Evolutionary conservation across 306 rosid genomes (phyloP), one percentile per base, ranked within the genome.

Genomic region (Arachis stenosperma): DNA sequence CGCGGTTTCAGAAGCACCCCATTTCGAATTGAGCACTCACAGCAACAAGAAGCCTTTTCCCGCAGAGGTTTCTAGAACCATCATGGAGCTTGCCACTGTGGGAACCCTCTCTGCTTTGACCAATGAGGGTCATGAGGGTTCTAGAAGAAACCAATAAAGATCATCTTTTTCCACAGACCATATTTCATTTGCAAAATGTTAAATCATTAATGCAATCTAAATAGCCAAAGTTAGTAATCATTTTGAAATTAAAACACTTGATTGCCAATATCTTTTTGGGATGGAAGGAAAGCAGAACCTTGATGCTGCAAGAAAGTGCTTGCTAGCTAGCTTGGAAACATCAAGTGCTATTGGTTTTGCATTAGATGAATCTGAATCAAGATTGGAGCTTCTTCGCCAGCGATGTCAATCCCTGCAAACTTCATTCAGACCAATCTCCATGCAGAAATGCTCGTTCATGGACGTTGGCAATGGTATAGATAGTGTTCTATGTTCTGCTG

Each of bases 21-120:
- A 80, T 22, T 67, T 79, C 78, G 87, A 83, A 79, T 7, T 77
- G 65, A 75, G 70, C 79, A 69, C 43, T 79, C 63, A 67, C 4
- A 76, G 30, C 57, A 76, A 39, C 53, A 89, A 67, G 3, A 93
- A 84, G 85, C 96, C 96, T 2, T 81, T 78, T 13, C 94, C 97
- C 0, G 89, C 97, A n/a, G 97, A 93, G 83, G 86, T 88, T 60
- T 93, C 97, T 6, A 81, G 97, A 78, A 93, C 96, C 10, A 85
- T 93, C 13, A 75, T 93, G 94, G 98, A 91, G 78, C 72, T 93
- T 56, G 87, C 89, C 4, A 84, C 74, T 7, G 86, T 78, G 7
- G 98, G 96, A 1, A 89, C 97, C 7, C 89, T 93, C 39, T 88
- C 92, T 8, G 82, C 90, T 2, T 64, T 88, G 66, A 86, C 79